phyloP scores from a whole-genome alignment of 192 early-diverging fungal genomes.

The Coemansia sp. region DNA sequence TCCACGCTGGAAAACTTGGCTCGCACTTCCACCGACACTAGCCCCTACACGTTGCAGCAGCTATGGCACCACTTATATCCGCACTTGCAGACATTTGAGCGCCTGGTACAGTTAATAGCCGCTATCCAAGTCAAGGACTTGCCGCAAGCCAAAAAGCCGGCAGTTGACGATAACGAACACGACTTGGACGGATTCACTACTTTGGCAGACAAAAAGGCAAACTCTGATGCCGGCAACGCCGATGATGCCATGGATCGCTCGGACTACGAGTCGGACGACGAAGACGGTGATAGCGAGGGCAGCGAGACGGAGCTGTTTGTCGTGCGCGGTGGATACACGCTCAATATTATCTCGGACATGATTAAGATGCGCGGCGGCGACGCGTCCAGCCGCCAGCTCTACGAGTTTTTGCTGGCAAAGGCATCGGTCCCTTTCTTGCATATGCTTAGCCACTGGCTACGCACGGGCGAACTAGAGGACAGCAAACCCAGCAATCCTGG shows the following conservation, averaged over 20 bases:
- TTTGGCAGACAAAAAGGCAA: conserved; percentile 20
- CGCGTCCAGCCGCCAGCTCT: conserved; percentile 70
- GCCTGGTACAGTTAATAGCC: conserved; percentile 57
- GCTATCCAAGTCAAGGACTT: conserved; percentile 51
- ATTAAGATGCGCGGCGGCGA: conserved; percentile 64
- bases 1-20: conserved; percentile 89
- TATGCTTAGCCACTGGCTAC: conserved; percentile 89
- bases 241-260: conserved; percentile 19
- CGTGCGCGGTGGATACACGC: conserved; percentile 76
- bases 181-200: conserved; percentile 30
- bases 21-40: conserved; percentile 55
- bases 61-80: conserved; percentile 90
- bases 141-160: conserved; percentile 21
- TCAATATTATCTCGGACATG: conserved; percentile 73
- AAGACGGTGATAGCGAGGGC: conserved; percentile 25
- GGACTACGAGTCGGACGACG: conserved; percentile 2
- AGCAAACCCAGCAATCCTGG: conserved; percentile 51
- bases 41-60: conserved; percentile 85
- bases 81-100: conserved; percentile 61
- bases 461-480: conserved; percentile 86
- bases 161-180: background rate
- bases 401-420: conserved; percentile 74
- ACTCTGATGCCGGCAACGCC: conserved; percentile 19
- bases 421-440: conserved; percentile 79
- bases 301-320: conserved; percentile 45